Evolutionary conservation across 345 rosid species (phyloP).

Genomic region (Camelina hispida): DNA sequence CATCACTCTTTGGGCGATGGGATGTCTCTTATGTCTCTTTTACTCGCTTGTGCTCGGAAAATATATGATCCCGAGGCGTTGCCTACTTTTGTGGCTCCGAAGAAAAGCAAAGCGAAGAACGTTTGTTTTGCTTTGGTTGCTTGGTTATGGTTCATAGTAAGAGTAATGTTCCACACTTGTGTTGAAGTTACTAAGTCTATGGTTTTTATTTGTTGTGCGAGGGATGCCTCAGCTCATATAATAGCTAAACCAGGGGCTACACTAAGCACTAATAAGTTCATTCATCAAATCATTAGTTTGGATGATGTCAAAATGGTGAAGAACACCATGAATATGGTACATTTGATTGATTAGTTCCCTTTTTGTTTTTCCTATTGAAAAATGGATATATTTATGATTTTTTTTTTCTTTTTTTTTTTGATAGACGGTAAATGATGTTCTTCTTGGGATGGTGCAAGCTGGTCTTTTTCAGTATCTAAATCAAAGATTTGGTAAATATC

Average conservation of each 20-base stretch:
- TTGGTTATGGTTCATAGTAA: constrained; percentile 47
- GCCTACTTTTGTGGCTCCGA: constrained; percentile 47
- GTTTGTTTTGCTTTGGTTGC: constrained; percentile 37
- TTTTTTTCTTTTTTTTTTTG: background rate
- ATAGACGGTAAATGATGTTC: constrained; percentile 56
- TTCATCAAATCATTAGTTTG: constrained; percentile 48
- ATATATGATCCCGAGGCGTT: constrained; percentile 56
- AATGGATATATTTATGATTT: background rate
- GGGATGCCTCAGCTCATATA: constrained; percentile 49
- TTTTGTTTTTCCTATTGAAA: background rate
- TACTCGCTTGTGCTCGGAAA: constrained; percentile 58
- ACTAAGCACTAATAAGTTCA: constrained; percentile 37
- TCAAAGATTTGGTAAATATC: constrained; percentile 53
- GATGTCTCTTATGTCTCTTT: constrained; percentile 62
- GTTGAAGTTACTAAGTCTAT: constrained; percentile 49
- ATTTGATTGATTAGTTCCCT: background rate
- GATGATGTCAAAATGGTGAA: constrained; percentile 39
- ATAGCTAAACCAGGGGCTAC: constrained; percentile 40
- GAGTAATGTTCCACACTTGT: constrained; percentile 52
- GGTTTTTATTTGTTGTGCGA: constrained; percentile 41
- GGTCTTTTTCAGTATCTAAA: constrained; percentile 60
- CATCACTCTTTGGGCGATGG: constrained; percentile 72
- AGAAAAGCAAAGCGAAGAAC: background rate
- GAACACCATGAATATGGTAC: constrained; percentile 33
- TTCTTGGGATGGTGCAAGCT: constrained; percentile 63